These are phyloP conservation scores for Chenopodium album DNA, from an alignment of 148 eudicot genomes.

Conservation along the genomic window DNA sequence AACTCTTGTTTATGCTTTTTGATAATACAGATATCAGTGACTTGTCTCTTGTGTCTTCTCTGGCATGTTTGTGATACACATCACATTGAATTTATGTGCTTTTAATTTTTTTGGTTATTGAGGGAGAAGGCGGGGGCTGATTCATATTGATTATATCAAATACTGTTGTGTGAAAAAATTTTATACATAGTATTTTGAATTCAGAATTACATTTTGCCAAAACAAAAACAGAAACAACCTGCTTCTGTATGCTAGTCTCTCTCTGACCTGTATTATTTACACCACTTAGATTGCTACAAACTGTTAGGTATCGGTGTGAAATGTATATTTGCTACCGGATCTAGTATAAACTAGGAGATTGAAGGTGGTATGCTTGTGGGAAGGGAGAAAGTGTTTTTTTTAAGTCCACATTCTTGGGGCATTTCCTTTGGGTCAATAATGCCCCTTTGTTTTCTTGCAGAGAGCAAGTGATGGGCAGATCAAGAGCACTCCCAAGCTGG, in stretches of 20 bases:
- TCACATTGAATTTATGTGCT: too few species aligned
- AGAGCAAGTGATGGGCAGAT: constrained; percentile 78
- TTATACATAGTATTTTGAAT: too few species aligned
- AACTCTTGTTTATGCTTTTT: not conserved
- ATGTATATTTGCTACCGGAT: not conserved
- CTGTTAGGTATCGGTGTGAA: not conserved
- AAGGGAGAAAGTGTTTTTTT: not conserved
- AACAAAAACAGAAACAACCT: not conserved
- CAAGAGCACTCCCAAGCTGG: constrained; percentile 58
- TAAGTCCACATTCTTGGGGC: not conserved
- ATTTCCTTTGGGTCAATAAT: not conserved
- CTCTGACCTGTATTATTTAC: not conserved
- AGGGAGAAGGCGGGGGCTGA: too few species aligned
- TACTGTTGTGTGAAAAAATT: too few species aligned
- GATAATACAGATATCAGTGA: not conserved
- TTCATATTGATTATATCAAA: too few species aligned
- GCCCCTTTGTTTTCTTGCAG: constrained; percentile 36
- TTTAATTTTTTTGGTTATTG: too few species aligned
- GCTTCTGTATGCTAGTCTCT: not conserved
- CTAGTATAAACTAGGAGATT: not conserved
- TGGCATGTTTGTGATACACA: too few species aligned
- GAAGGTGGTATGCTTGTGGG: not conserved
- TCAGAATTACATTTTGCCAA: not conserved
- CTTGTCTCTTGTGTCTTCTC: not conserved
- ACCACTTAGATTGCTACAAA: not conserved